Conservation (phyloP, 2,329 filamentous ascomycete genomes). For the Chrysoporthe puriensis region DNA sequence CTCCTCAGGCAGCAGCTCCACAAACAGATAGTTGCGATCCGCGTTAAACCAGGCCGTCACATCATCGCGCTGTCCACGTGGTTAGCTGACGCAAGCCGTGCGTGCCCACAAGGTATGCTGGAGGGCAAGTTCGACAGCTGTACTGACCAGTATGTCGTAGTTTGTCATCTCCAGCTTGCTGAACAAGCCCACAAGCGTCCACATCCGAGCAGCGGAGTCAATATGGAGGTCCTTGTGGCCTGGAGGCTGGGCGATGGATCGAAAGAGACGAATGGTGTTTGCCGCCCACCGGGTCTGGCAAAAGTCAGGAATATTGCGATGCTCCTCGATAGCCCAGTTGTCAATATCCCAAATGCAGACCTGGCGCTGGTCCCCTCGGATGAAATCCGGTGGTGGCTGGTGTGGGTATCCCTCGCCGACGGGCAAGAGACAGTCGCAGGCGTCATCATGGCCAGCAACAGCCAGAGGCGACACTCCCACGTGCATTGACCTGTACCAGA, state of each 20-base stretch:
- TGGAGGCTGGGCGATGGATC: slow-evolving; percentile 50
- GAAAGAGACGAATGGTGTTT: slow-evolving; percentile 65
- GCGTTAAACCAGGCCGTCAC: slow-evolving; percentile 63
- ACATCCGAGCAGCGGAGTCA: slow-evolving; percentile 68
- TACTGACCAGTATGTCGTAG: slow-evolving; percentile 42
- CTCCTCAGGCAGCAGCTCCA: slow-evolving; percentile 67
- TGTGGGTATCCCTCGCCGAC: slow-evolving; percentile 10
- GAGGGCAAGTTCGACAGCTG: background rate
- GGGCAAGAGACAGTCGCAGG: slow-evolving; percentile 16
- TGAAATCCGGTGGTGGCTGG: slow-evolving; percentile 1
- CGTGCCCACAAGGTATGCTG: background rate
- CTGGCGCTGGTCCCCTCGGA: background rate
- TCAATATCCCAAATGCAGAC: slow-evolving; percentile 12
- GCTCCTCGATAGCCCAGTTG: slow-evolving; percentile 34
- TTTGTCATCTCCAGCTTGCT: slow-evolving; percentile 58
- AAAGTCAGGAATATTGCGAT: slow-evolving; percentile 58
- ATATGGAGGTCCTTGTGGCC: slow-evolving; percentile 54
- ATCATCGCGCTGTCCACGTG: slow-evolving; percentile 43
- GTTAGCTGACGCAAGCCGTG: slow-evolving; percentile 12
- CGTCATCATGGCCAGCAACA: slow-evolving; percentile 26
- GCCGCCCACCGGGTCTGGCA: slow-evolving; percentile 65
- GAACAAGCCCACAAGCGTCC: slow-evolving; percentile 67
- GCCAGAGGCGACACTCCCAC: slow-evolving; percentile 14
- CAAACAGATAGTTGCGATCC: slow-evolving; percentile 57
- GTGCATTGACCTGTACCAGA: slow-evolving; percentile 23